phyloP scores from a whole-genome alignment of 352 stramenopile species.

The Phytophthora melonis region DNA sequence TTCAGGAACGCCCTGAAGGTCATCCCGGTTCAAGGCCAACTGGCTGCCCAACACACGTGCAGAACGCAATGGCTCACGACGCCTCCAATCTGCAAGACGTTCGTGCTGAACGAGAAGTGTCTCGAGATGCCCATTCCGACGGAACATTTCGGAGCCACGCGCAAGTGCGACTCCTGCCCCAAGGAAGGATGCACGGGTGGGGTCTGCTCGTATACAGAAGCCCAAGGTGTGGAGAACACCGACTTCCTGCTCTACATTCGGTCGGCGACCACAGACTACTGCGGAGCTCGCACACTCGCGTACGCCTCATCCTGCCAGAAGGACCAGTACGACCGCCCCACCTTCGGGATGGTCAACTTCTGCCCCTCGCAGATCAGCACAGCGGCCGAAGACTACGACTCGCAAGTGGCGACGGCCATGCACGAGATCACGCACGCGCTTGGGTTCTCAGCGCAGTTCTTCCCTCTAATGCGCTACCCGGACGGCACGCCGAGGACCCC shows the following conservation, averaged over 20 bases:
- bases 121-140: slow-evolving; percentile 79
- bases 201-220: slow-evolving; percentile 44
- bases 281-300: slow-evolving; percentile 59
- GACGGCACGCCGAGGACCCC: slow-evolving; percentile 75
- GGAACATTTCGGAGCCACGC: slow-evolving; percentile 65
- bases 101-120: slow-evolving; percentile 64
- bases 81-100: slow-evolving; percentile 61
- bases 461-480: slow-evolving; percentile 72
- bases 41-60: slow-evolving; percentile 71
- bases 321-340: slow-evolving; percentile 86
- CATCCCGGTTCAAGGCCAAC: slow-evolving; percentile 68
- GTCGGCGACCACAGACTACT: slow-evolving; percentile 59
- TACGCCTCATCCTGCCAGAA: slow-evolving; percentile 87
- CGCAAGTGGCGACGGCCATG: slow-evolving; percentile 73
- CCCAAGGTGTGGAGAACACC: slow-evolving; percentile 50
- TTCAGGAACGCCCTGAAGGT: slow-evolving; percentile 67
- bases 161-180: slow-evolving; percentile 54
- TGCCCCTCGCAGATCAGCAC: slow-evolving; percentile 76
- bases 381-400: slow-evolving; percentile 60
- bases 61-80: slow-evolving; percentile 64
- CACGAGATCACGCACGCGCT: slow-evolving; percentile 88
- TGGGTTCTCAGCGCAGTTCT: slow-evolving; percentile 83
- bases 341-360: slow-evolving; percentile 88
- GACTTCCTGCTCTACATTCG: slow-evolving; percentile 85
- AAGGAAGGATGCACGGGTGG: slow-evolving; percentile 51